Conservation (phyloP, 148 eudicot genomes). For the Oxyria digyna region DNA sequence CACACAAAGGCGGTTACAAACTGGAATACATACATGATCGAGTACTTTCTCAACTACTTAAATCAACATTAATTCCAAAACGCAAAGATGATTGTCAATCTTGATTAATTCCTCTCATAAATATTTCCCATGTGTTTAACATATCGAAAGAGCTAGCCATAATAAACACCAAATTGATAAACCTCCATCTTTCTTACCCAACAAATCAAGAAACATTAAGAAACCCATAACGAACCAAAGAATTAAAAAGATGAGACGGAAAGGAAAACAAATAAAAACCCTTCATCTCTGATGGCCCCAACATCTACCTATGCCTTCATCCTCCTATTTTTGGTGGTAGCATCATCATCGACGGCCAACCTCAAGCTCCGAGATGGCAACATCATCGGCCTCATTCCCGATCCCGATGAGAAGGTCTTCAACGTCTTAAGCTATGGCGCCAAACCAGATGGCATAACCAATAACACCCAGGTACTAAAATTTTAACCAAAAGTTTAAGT, state of each 20-base stretch:
- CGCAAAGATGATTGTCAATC: constrained; percentile 1
- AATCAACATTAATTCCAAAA: not conserved
- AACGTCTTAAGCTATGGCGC: constrained; percentile 41
- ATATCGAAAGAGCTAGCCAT: not conserved
- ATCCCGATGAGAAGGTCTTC: constrained; percentile 26
- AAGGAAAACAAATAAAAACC: not conserved
- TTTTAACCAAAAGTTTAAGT: too few species aligned
- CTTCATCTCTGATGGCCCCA: not conserved
- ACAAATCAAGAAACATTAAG: not conserved
- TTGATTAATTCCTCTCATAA: not conserved
- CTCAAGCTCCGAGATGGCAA: constrained; percentile 18
- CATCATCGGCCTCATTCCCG: constrained; percentile 15
- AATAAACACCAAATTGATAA: not conserved
- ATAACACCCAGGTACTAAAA: constrained; percentile 36
- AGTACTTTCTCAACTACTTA: too few species aligned
- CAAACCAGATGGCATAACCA: constrained; percentile 19
- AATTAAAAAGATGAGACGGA: not conserved
- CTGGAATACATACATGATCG: too few species aligned
- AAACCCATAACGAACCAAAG: not conserved
- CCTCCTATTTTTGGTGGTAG: constrained; percentile 6
- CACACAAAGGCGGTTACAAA: too few species aligned
- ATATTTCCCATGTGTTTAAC: not conserved
- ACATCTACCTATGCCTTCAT: not conserved
- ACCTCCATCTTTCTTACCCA: not conserved
- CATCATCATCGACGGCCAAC: constrained; percentile 4